A percentile compares a stretch with the other conserved stretches of the same genome.
These are phyloP conservation scores for Isochrysis galbana DNA, from an alignment of 78 protist genomes.

Conservation along the genomic window DNA sequence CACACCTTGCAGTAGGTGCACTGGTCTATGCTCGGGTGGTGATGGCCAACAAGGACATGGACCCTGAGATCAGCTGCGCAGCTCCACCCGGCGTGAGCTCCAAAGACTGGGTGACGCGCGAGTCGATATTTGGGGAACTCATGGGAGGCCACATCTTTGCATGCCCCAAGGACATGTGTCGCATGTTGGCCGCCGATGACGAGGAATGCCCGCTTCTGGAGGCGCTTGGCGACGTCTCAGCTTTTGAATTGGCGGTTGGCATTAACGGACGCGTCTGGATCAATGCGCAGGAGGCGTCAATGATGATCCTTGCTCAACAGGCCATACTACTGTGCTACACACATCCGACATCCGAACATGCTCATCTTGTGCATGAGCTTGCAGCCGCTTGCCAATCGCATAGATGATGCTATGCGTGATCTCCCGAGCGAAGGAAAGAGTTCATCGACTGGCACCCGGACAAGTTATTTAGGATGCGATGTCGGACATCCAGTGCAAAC, in stretches of 20 bases:
- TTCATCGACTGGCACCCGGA: too few species aligned
- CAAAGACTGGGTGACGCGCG: not conserved
- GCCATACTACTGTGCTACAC: not conserved
- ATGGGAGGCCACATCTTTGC: slow-evolving; percentile 59
- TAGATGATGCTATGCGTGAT: too few species aligned
- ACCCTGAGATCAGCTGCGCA: slow-evolving; percentile 73
- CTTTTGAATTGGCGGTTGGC: slow-evolving; percentile 79
- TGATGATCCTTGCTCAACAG: slow-evolving; percentile 27
- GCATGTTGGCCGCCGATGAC: not conserved
- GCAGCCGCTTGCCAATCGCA: too few species aligned
- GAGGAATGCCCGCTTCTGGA: slow-evolving; percentile 55
- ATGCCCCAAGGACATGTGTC: slow-evolving; percentile 11
- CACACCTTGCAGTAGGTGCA: slow-evolving; percentile 56
- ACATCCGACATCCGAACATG: not conserved
- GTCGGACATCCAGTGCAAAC: too few species aligned
- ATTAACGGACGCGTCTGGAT: slow-evolving; percentile 83
- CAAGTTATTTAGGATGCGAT: too few species aligned
- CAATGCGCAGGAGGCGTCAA: slow-evolving; percentile 14
- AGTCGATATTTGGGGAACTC: slow-evolving; percentile 67
- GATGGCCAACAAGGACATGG: slow-evolving; percentile 78
- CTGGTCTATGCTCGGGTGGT: slow-evolving; percentile 69
- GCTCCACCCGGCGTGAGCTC: slow-evolving; percentile 57
- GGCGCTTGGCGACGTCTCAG: slow-evolving; percentile 53
- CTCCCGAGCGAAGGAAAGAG: too few species aligned
- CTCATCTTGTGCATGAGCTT: not conserved